Evolutionary conservation across 2,329 filamentous ascomycete species (phyloP), one percentile per base, ranked within the genome.

Genomic region (Bipolaris victoriae): DNA sequence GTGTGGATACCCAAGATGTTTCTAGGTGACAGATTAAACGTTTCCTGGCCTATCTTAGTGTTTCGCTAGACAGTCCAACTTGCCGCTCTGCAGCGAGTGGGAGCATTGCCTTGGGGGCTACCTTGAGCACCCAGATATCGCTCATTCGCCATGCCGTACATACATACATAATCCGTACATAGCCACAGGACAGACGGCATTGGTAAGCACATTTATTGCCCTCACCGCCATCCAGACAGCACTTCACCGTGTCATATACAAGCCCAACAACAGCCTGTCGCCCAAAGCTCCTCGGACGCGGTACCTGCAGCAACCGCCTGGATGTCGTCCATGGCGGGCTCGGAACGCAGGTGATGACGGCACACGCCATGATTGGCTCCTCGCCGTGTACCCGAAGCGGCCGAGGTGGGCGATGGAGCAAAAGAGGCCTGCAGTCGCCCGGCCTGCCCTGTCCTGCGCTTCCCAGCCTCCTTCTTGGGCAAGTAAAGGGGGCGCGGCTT

Each of bases 301-400:
- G 67, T 70, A 70, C 67, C 66, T 70, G 67, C 67, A 70, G 64
- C 60, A 63, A 61, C 52, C 55, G 52, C 54, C 50, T 55, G 57
- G 46, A 31, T 44, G 49, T 35, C 46, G 31, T 44, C 39, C 49
- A 46, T 49, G 24, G 31, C 57, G 49, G 49, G 20, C 49, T 45
- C 49, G 31, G 33, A 47, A 56, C 63, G 62, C 67, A 55, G 62
- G 65, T 67, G 61, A 66, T 57, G 58, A 49, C 55, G 40, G 54
- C 54, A 46, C 33, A 49, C 24, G 39, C 50, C 29, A 46, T 64
- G 56, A 75, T 75, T 75, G 72, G 72, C 62, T 66, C 55, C 48
- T 48, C 49, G 50, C 47, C 40, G 20, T 40, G 29, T 47, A 49
- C 39, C 55, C 55, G 55, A 43, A 37, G 35, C 39, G 43, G 49